These are phyloP conservation scores for Piloderma croceum DNA, from an alignment of 768 basidiomycete species.

Conservation along the genomic window DNA sequence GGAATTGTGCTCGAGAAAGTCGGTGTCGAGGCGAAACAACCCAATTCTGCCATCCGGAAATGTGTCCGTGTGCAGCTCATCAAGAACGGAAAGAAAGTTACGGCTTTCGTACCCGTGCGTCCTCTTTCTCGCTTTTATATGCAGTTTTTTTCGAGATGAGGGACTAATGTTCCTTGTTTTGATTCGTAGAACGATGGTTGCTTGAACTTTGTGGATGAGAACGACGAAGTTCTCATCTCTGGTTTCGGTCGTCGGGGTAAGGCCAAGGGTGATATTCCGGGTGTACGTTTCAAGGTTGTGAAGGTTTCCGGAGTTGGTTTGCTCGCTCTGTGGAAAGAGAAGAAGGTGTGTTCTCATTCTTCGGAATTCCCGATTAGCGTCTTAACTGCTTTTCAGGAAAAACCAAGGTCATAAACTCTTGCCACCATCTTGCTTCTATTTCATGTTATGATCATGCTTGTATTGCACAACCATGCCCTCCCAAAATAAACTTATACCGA, in stretches of 20 bases:
- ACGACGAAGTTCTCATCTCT: conserved; percentile 98
- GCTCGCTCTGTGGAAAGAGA: conserved; percentile 97
- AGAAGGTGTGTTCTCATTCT: conserved; percentile 63
- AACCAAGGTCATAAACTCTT: conserved; percentile 54
- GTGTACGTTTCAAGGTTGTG: conserved; percentile 99
- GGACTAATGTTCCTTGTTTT: conserved; percentile 1
- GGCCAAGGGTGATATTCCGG: conserved; percentile 99
- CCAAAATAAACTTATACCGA: conserved; percentile 9
- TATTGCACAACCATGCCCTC: conserved; percentile 17
- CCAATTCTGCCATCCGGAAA: conserved; percentile 99
- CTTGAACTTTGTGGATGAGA: conserved; percentile 98
- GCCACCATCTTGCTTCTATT: conserved; percentile 4
- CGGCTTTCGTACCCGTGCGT: conserved; percentile 96
- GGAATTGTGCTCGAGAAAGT: conserved; percentile 99
- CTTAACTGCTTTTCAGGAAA: conserved; percentile 45
- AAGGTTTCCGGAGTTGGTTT: conserved; percentile 99
- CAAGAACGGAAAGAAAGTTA: conserved; percentile 99
- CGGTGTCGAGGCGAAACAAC: conserved; percentile 99
- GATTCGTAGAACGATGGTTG: conserved; percentile 82
- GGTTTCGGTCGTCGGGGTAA: conserved; percentile 99
- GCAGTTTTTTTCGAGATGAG: no score
- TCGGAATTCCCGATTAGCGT: neutral
- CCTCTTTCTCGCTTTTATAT: neutral
- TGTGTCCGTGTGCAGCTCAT: conserved; percentile 99
- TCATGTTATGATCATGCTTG: conserved; percentile 24